Evolutionary conservation across 2,329 filamentous ascomycete genomes (phyloP).

Genomic region (Neoscytalidium dimidiatum): DNA sequence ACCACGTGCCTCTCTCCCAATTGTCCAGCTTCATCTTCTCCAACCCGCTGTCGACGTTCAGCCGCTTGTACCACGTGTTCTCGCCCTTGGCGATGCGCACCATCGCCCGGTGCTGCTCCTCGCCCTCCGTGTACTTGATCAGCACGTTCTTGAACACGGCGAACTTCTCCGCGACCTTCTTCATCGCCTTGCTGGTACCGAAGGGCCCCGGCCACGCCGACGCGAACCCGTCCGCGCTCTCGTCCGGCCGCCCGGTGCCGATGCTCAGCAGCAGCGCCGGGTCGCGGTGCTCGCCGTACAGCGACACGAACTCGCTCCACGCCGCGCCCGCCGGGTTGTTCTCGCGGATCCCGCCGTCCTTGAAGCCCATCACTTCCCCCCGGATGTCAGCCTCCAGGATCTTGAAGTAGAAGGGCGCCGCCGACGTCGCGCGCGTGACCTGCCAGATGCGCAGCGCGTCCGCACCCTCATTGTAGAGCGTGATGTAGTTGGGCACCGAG

Average conservation of each 20-base stretch:
- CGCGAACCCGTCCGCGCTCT: slow-evolving; percentile 49
- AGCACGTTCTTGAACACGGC: slow-evolving; percentile 52
- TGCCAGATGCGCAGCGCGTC: slow-evolving; percentile 53
- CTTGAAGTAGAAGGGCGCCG: slow-evolving; percentile 55
- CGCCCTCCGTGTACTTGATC: slow-evolving; percentile 55
- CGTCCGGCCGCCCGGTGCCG: slow-evolving; percentile 50
- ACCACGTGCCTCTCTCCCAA: slow-evolving; percentile 47
- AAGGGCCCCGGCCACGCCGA: slow-evolving; percentile 49
- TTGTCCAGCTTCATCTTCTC: slow-evolving; percentile 50
- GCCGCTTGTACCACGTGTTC: slow-evolving; percentile 53
- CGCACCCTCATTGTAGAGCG: slow-evolving; percentile 50
- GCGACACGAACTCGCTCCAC: slow-evolving; percentile 48
- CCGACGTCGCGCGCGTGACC: slow-evolving; percentile 54
- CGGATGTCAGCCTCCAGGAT: slow-evolving; percentile 48
- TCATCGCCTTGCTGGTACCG: slow-evolving; percentile 42
- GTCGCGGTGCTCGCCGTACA: slow-evolving; percentile 45
- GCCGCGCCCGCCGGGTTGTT: slow-evolving; percentile 53
- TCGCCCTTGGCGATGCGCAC: slow-evolving; percentile 48
- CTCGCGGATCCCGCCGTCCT: slow-evolving; percentile 53
- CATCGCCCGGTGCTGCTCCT: slow-evolving; percentile 51
- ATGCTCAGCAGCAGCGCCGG: slow-evolving; percentile 50
- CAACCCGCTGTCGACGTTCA: slow-evolving; percentile 50
- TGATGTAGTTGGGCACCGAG: slow-evolving; percentile 46
- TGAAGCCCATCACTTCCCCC: slow-evolving; percentile 45
- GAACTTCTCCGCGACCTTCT: slow-evolving; percentile 50